phyloP scores from a whole-genome alignment of 148 eudicot species.

The Rhododendron ovatum region DNA sequence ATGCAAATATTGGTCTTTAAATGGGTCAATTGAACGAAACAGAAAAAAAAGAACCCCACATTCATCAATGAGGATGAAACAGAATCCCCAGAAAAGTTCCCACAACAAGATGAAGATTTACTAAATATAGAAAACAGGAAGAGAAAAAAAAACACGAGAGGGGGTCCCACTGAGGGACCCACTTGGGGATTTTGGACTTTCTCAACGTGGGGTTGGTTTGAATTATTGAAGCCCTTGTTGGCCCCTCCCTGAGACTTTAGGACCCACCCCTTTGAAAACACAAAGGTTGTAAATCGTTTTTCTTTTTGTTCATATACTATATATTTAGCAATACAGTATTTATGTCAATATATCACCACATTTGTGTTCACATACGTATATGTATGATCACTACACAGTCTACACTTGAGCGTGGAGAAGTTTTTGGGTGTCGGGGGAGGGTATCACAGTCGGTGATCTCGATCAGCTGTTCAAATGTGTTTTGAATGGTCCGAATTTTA shows the following conservation, averaged over 20 bases:
- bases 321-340: neutral
- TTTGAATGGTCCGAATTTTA: no score
- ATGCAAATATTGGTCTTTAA: neutral
- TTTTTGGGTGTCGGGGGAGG: no score
- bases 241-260: neutral
- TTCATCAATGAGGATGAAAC: conserved; percentile 11
- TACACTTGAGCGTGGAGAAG: no score
- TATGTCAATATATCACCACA: neutral
- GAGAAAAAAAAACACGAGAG: neutral
- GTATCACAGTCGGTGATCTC: no score
- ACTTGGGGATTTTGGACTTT: neutral
- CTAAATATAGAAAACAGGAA: conserved; percentile 13
- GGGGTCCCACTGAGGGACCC: neutral
- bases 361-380: no score
- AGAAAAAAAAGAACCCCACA: neutral
- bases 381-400: no score
- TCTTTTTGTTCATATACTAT: neutral
- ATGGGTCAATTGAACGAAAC: neutral
- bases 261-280: neutral
- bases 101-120: neutral
- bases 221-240: conserved; percentile 3
- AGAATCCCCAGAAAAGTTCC: neutral
- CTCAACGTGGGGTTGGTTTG: neutral
- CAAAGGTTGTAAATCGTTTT: neutral
- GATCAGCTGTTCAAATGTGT: no score